Evolutionary conservation across 2,329 filamentous ascomycete genomes (phyloP).

Genomic region (Sordariomycetes sp.): DNA sequence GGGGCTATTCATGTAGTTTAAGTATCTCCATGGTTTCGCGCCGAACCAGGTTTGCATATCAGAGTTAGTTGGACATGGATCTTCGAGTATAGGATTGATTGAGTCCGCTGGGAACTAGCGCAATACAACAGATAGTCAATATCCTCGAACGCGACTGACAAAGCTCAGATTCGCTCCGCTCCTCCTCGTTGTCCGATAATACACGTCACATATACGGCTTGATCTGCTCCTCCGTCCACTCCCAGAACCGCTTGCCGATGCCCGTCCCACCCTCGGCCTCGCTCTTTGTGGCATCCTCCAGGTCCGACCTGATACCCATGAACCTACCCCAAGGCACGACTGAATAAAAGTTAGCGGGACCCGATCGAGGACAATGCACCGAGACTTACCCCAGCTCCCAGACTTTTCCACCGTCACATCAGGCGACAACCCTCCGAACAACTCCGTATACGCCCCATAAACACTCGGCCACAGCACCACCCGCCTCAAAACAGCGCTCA

Average conservation of each 20-base stretch:
- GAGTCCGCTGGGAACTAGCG: too few species aligned
- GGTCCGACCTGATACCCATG: slow-evolving; percentile 14
- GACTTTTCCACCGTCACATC: slow-evolving; percentile 24
- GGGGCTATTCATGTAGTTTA: too few species aligned
- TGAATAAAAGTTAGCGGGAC: slow-evolving; percentile 1
- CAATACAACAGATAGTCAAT: too few species aligned
- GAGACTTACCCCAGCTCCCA: slow-evolving; percentile 13
- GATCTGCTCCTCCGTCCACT: slow-evolving; percentile 25
- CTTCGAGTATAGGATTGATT: too few species aligned
- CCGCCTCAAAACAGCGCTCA: slow-evolving; percentile 8
- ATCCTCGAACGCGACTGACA: too few species aligned
- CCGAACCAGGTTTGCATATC: too few species aligned
- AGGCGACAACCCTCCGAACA: slow-evolving; percentile 30
- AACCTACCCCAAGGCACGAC: slow-evolving; percentile 22
- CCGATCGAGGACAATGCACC: background rate
- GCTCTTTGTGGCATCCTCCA: slow-evolving; percentile 14
- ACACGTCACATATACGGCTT: background rate
- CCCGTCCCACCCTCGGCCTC: slow-evolving; percentile 23
- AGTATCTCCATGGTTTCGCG: too few species aligned
- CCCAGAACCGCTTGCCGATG: slow-evolving; percentile 22
- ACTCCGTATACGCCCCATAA: slow-evolving; percentile 31
- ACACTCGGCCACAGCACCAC: slow-evolving; percentile 14
- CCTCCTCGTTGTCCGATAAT: too few species aligned
- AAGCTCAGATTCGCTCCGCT: too few species aligned
- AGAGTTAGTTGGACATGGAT: background rate